These are phyloP conservation scores for Penicillium silybi DNA, from an alignment of 495 filamentous ascomycete genomes.

Conservation along the genomic window DNA sequence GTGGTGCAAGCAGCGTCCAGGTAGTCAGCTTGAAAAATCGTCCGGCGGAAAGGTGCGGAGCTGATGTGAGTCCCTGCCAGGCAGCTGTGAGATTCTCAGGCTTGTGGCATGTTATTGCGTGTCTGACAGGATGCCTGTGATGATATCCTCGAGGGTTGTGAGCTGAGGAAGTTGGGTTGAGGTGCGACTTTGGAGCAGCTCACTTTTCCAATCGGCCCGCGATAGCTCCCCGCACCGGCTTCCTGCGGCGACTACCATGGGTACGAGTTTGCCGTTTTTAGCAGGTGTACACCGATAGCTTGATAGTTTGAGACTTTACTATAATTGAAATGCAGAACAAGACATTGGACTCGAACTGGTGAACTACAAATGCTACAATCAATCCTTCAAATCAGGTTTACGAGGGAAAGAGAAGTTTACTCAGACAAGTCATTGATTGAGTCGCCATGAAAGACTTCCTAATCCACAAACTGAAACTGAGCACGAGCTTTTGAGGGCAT, in stretches of 20 bases:
- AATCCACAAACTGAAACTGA: conserved; percentile 22
- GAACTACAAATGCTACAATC: not conserved
- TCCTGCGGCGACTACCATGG: not conserved
- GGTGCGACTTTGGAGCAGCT: not conserved
- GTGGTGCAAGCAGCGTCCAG: not conserved
- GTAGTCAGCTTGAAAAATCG: conserved; percentile 5
- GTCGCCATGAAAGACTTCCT: conserved; percentile 14
- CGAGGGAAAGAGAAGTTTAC: not conserved
- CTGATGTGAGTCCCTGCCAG: conserved; percentile 4
- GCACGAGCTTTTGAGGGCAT: conserved; percentile 37
- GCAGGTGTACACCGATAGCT: not conserved
- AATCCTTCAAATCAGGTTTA: not conserved
- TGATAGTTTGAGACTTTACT: not conserved
- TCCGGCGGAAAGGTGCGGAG: not conserved
- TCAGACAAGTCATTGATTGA: conserved; percentile 25
- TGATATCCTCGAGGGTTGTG: not conserved
- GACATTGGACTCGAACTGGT: not conserved
- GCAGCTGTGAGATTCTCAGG: not conserved
- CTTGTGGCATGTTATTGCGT: not conserved
- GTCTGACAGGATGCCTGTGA: not conserved
- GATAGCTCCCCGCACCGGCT: conserved; percentile 14
- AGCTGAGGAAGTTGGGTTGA: not conserved
- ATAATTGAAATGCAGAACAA: not conserved
- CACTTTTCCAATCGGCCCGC: conserved; percentile 15
- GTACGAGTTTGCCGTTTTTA: not conserved